phyloP scores from a whole-genome alignment of 768 basidiomycete genomes.

The Agrocybe pediades region DNA sequence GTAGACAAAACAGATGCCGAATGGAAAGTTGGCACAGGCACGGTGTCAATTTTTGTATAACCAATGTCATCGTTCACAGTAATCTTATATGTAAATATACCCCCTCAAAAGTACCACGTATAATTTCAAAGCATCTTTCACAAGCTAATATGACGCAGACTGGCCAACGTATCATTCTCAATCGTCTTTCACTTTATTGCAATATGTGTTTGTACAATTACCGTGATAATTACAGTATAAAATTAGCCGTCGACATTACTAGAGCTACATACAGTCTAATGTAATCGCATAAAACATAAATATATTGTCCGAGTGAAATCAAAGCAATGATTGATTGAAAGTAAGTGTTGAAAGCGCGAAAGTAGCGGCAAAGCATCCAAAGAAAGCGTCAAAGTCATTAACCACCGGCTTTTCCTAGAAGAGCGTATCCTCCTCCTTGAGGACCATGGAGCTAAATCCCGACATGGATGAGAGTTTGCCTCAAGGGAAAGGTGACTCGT shows the following conservation, averaged over 20 bases:
- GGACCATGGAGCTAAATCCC: conserved; percentile 65
- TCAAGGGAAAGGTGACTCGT: neutral
- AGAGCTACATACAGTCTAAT: neutral
- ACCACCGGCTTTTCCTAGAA: conserved; percentile 40
- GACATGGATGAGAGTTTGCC: neutral
- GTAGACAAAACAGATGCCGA: conserved; percentile 66
- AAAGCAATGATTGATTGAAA: neutral
- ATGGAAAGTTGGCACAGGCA: conserved; percentile 61
- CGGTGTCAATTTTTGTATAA: conserved; percentile 47
- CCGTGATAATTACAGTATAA: neutral
- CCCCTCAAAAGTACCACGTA: neutral
- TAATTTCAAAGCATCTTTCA: too few relatives aligned
- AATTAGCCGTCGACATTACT: neutral
- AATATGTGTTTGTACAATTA: neutral
- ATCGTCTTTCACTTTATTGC: too few relatives aligned
- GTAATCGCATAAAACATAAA: neutral
- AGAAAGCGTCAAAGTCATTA: conserved; percentile 2
- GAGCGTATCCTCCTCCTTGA: conserved; percentile 74
- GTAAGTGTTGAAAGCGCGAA: neutral
- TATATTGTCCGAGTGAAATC: neutral
- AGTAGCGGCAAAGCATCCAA: neutral
- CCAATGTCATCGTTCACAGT: too few relatives aligned
- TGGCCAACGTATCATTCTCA: too few relatives aligned
- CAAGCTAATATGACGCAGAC: neutral
- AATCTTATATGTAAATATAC: neutral